Base-by-base conservation (phyloP, 2,329 filamentous ascomycete genomes). In the Pseudogymnoascus sp. region DNA sequence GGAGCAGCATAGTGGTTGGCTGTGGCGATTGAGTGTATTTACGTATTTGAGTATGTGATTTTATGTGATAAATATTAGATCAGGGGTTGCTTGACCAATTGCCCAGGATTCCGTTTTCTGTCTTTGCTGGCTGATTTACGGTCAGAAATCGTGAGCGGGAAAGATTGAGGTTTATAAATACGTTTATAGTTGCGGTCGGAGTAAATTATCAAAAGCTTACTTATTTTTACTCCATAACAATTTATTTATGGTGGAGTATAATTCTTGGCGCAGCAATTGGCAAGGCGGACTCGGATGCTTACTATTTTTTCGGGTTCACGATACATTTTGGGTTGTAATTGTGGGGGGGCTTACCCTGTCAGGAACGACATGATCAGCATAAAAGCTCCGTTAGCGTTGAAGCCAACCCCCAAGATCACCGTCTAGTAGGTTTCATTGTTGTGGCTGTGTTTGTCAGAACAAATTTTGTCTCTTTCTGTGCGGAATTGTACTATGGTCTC, bases 181-280 rank as follows among this genome's bases (percentile, higher is more conserved):
- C 10, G 28, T 33, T 33, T 33, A 56, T 31, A 33, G 26, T 19
- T 33, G 10, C 1, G 28, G n/a, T 19, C 50, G 50, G 50, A 31
- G 50, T 33, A 56, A 53, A 56, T 31, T 56, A 12, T 56, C n/a
- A 33, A 19, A 56, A 33, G 26, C 50, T 56, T 56, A 56, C 50
- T 56, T 19, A 0, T 12, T 22, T 56, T 33, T 3, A 19, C 26
- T 16, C 14, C 50, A 19, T 33, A 10, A 10, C 11, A 33, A 19
- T 56, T 8, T 56, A 56, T 16, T 33, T 19, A 6, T 4, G n/a
- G 50, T 19, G 50, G 43, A 12, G 50, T 33, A 11, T 50, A 50
- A n/a, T 28, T 10, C 7, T n/a, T 4, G 24, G 14, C 43, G 43
- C 6, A 50, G 43, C 14, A 56, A 56, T 53, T 19, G 50, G 28